Evolutionary conservation across 306 rosid species (phyloP).

Genomic region (Rosa multiflora): DNA sequence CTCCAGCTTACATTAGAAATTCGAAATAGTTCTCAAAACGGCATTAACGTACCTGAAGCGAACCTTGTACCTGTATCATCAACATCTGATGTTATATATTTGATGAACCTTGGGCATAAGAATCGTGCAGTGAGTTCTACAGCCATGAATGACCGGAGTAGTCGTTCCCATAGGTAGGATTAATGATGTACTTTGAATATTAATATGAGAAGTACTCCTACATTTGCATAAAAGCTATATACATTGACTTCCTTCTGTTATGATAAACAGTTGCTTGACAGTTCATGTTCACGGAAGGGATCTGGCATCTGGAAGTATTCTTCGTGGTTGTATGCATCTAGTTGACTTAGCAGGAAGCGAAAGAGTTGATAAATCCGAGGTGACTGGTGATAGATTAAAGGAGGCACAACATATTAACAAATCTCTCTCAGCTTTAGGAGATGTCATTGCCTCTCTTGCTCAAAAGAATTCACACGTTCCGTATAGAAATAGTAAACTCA

Average conservation of each 20-base stretch:
- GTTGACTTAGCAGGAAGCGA: constrained; percentile 99
- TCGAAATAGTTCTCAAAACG: constrained; percentile 68
- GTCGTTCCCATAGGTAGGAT: constrained; percentile 87
- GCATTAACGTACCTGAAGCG: constrained; percentile 88
- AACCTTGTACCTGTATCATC: constrained; percentile 74
- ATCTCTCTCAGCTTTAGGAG: constrained; percentile 97
- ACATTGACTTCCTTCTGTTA: constrained; percentile 25
- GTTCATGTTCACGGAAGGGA: constrained; percentile 94
- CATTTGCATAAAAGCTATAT: neutral
- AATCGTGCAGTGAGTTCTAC: constrained; percentile 86
- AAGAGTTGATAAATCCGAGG: constrained; percentile 94
- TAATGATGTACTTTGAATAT: neutral
- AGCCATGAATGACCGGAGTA: constrained; percentile 85
- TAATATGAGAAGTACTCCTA: neutral
- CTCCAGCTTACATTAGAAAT: constrained; percentile 65
- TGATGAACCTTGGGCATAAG: constrained; percentile 83
- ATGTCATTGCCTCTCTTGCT: constrained; percentile 91
- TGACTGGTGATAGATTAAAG: constrained; percentile 87
- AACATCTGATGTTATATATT: constrained; percentile 65
- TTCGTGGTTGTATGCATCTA: constrained; percentile 89
- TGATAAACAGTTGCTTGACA: constrained; percentile 75
- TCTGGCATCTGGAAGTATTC: constrained; percentile 56
- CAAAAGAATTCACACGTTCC: constrained; percentile 88
- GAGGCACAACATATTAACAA: constrained; percentile 97
- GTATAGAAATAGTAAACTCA: constrained; percentile 92